These are phyloP conservation scores for Venturia nashicola DNA, from an alignment of 2,329 filamentous ascomycete species.

Conservation along the genomic window DNA sequence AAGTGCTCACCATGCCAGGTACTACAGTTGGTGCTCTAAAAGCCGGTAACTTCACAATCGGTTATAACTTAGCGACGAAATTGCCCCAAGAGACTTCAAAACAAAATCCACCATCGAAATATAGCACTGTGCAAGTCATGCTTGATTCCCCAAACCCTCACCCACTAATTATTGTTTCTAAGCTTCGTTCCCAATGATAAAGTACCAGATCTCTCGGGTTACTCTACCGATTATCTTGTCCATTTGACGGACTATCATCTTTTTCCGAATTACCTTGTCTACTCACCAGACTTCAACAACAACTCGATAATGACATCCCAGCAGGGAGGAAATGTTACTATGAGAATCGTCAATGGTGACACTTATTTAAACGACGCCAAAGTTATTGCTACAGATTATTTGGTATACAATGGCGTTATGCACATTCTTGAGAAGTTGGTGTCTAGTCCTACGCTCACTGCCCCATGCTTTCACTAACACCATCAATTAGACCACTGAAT, in stretches of 20 bases:
- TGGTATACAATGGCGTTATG: not conserved
- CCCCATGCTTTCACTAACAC: not conserved
- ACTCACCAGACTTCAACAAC: not conserved
- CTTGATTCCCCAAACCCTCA: not conserved
- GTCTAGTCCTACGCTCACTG: too few species aligned
- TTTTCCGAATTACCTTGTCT: not conserved
- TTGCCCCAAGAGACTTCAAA: not conserved
- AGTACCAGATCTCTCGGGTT: not conserved
- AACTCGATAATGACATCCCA: not conserved
- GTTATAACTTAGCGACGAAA: not conserved
- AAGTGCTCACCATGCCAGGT: slow-evolving; percentile 28
- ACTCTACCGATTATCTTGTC: not conserved
- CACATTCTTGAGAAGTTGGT: not conserved
- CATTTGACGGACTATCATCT: not conserved
- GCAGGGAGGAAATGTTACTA: not conserved
- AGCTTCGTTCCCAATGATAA: not conserved
- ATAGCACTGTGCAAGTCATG: not conserved
- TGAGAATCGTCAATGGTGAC: not conserved
- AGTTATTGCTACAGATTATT: not conserved
- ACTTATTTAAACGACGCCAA: not conserved
- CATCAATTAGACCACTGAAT: not conserved
- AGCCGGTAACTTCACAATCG: not conserved
- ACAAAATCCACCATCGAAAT: not conserved
- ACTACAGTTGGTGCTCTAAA: not conserved
- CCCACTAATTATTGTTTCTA: not conserved